phyloP scores from a whole-genome alignment of 768 basidiomycete genomes.

The Austroboletus festivus region DNA sequence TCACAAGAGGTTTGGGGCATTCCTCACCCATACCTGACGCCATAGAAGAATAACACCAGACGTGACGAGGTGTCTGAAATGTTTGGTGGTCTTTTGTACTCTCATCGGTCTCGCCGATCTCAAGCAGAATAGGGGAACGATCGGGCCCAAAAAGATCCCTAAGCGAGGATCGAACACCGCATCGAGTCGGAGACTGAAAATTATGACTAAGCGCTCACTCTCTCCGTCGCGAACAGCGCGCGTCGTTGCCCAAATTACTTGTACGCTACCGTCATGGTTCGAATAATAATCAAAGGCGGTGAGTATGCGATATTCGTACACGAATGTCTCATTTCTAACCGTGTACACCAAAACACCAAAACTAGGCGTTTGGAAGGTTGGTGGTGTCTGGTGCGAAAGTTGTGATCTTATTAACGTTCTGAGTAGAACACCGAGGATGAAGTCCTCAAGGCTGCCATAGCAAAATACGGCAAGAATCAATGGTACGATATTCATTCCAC shows the following conservation, averaged over 20 bases:
- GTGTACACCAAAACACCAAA: neutral
- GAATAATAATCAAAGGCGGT: constrained; percentile 92
- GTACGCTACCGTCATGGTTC: constrained; percentile 64
- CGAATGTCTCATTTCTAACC: constrained; percentile 2
- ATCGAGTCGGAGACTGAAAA: constrained; percentile 21
- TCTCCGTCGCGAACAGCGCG: neutral
- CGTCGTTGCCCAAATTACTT: neutral
- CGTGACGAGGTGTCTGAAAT: too few species aligned
- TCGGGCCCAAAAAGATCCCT: neutral
- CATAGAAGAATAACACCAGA: too few species aligned
- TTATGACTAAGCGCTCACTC: constrained; percentile 7
- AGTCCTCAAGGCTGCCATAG: constrained; percentile 97
- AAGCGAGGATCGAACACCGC: constrained; percentile 6
- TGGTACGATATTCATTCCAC: constrained; percentile 45
- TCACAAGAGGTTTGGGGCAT: too few species aligned
- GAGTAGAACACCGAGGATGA: constrained; percentile 92
- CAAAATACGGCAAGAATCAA: constrained; percentile 96
- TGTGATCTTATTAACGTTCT: constrained; percentile 7
- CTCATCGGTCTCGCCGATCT: too few species aligned
- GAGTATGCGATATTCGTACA: constrained; percentile 21
- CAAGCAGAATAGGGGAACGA: constrained; percentile 14
- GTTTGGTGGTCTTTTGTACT: too few species aligned
- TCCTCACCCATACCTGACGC: neutral
- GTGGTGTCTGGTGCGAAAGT: constrained; percentile 6
- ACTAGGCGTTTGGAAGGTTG: constrained; percentile 79